A percentile compares a stretch with the other conserved stretches of the same genome.
Evolutionary conservation across 2,329 filamentous ascomycete species (phyloP).

Genomic region (Aspergillus felis): DNA sequence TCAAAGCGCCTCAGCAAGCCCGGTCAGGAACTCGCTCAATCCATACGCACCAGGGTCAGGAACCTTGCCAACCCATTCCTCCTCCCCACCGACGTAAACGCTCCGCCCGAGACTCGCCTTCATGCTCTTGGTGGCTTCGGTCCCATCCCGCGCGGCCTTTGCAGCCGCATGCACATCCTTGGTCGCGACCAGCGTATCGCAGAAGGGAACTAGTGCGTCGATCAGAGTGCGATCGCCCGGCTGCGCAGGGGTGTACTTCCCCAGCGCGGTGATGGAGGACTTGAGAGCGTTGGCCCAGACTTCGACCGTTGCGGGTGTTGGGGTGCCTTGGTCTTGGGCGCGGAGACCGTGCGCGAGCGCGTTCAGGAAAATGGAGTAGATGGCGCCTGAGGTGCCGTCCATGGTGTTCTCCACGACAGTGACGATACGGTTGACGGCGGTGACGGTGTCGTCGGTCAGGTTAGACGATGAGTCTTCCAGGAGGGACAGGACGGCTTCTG

Average conservation of each 20-base stretch:
- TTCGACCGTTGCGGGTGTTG: constrained; percentile 45
- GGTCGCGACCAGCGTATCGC: constrained; percentile 63
- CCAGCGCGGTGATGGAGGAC: constrained; percentile 66
- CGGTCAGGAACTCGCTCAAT: constrained; percentile 78
- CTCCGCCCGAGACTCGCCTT: constrained; percentile 78
- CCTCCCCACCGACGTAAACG: constrained; percentile 71
- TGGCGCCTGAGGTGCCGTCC: constrained; percentile 72
- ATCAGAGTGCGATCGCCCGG: constrained; percentile 87
- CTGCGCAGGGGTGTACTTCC: constrained; percentile 81
- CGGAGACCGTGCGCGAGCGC: constrained; percentile 68
- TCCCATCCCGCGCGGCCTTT: constrained; percentile 67
- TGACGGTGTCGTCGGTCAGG: constrained; percentile 54
- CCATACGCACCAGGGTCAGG: constrained; percentile 73
- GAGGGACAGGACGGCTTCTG: constrained; percentile 57
- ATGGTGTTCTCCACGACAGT: constrained; percentile 64
- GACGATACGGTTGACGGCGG: constrained; percentile 58
- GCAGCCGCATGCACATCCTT: constrained; percentile 70
- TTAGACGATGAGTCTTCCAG: constrained; percentile 38
- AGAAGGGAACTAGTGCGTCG: constrained; percentile 85
- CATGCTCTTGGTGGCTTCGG: constrained; percentile 87
- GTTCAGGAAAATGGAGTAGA: constrained; percentile 87
- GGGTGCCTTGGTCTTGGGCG: constrained; percentile 46
- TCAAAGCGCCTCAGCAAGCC: constrained; percentile 58
- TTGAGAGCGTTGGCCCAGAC: constrained; percentile 67
- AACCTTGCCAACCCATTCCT: constrained; percentile 64